Percentiles rank a stretch among this genome's conserved stretches.
These are phyloP conservation scores for Neurospora sp. DNA, from an alignment of 495 filamentous ascomycete genomes.

Conservation along the genomic window DNA sequence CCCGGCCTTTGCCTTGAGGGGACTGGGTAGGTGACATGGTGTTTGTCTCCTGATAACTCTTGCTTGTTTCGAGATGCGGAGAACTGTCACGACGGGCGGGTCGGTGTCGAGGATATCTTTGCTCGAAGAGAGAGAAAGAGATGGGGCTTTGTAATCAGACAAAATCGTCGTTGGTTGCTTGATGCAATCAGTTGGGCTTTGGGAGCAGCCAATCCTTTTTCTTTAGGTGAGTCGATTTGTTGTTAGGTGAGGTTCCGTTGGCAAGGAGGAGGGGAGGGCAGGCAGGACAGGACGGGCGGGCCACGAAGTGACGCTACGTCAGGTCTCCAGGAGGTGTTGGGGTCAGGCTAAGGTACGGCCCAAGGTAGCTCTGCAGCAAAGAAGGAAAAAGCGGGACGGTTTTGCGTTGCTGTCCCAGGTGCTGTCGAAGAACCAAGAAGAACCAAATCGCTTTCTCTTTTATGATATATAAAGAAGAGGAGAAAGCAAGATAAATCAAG, in stretches of 20 bases:
- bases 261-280: neutral
- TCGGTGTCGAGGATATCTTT: slow-evolving; percentile 6
- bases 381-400: neutral
- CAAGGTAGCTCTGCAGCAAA: neutral
- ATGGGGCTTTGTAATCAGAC: neutral
- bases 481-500: neutral
- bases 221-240: neutral
- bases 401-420: neutral
- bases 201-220: neutral
- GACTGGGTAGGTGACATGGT: neutral
- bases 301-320: slow-evolving; percentile 1
- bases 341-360: slow-evolving; percentile 1
- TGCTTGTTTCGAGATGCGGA: neutral
- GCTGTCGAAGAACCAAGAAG: neutral
- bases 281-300: neutral
- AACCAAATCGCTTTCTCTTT: neutral
- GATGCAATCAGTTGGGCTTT: neutral
- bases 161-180: neutral
- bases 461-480: neutral
- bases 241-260: neutral
- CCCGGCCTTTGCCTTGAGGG: slow-evolving; percentile 7
- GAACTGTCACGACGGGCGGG: neutral
- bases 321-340: neutral
- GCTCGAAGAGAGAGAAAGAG: neutral
- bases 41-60: neutral